Percentiles rank a stretch among this genome's conserved stretches.
These are phyloP conservation scores for Coleophoma crateriformis DNA, from an alignment of 2,329 filamentous ascomycete species.

Conservation along the genomic window DNA sequence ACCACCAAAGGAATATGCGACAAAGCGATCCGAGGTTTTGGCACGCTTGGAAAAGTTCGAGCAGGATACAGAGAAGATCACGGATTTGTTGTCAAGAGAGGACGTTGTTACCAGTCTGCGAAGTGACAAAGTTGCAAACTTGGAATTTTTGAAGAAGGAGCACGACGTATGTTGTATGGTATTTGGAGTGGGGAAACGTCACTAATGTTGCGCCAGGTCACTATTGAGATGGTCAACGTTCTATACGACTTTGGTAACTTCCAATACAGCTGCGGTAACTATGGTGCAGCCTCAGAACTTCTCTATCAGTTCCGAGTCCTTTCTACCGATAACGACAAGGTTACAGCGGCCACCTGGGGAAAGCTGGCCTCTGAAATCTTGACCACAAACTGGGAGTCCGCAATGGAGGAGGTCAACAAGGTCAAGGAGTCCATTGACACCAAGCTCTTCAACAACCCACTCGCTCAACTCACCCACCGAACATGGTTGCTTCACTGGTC, in stretches of 20 bases:
- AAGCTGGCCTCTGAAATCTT: conserved; percentile 96
- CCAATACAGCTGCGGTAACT: conserved; percentile 96
- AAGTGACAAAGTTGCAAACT: conserved; percentile 97
- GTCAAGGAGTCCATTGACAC: conserved; percentile 90
- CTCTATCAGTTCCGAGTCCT: conserved; percentile 98
- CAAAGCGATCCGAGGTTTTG: conserved; percentile 86
- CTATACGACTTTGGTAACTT: conserved; percentile 96
- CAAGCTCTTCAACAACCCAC: conserved; percentile 91
- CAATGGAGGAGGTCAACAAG: conserved; percentile 85
- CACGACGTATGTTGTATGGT: conserved; percentile 64
- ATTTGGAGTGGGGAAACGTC: neutral
- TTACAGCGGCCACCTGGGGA: conserved; percentile 92
- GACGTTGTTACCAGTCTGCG: conserved; percentile 86
- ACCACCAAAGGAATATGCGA: conserved; percentile 77
- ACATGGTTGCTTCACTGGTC: conserved; percentile 98
- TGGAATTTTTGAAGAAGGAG: conserved; percentile 95
- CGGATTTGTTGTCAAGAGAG: conserved; percentile 78
- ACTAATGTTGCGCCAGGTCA: conserved; percentile 51
- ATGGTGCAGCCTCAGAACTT: conserved; percentile 81
- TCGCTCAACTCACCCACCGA: conserved; percentile 92
- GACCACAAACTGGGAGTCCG: conserved; percentile 89
- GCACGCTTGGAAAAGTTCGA: conserved; percentile 76
- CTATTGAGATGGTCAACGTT: conserved; percentile 89
- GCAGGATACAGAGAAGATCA: conserved; percentile 84
- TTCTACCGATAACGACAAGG: conserved; percentile 97